Evolutionary conservation across 331 rosid species (phyloP).

Genomic region (Telfairia occidentalis): DNA sequence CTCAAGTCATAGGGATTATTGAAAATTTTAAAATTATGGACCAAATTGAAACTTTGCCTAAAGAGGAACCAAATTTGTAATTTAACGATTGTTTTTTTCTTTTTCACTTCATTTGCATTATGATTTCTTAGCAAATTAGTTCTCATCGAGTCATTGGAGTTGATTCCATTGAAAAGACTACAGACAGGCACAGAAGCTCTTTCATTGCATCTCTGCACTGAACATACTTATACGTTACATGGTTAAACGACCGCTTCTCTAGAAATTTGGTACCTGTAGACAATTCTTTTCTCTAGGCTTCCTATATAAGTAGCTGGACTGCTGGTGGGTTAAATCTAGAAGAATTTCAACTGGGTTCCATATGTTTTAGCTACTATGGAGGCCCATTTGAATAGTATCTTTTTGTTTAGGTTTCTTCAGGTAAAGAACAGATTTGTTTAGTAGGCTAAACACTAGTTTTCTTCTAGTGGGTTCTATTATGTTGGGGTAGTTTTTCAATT

Average conservation of each 20-base stretch:
- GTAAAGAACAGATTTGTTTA: not conserved
- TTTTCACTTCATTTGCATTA: not conserved
- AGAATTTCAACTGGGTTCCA: not conserved
- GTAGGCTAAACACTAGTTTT: no score
- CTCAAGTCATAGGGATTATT: no score
- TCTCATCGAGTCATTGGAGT: not conserved
- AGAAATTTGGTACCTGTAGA: not conserved
- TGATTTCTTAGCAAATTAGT: not conserved
- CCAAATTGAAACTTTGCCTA: no score
- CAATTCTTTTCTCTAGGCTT: no score
- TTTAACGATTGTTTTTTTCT: not conserved
- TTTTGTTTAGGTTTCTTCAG: not conserved
- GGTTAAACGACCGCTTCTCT: not conserved
- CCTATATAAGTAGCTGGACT: not conserved
- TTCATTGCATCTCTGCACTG: not conserved
- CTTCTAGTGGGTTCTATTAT: no score
- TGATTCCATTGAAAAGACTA: not conserved
- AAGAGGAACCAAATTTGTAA: no score
- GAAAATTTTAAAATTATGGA: no score
- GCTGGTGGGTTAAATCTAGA: not conserved
- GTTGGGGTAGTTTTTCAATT: no score
- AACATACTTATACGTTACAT: not conserved
- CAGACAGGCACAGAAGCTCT: not conserved
- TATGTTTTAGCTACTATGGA: not conserved
- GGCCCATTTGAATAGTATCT: not conserved